Conservation (phyloP, 192 early-diverging fungal species). For the Backusella luteola region DNA sequence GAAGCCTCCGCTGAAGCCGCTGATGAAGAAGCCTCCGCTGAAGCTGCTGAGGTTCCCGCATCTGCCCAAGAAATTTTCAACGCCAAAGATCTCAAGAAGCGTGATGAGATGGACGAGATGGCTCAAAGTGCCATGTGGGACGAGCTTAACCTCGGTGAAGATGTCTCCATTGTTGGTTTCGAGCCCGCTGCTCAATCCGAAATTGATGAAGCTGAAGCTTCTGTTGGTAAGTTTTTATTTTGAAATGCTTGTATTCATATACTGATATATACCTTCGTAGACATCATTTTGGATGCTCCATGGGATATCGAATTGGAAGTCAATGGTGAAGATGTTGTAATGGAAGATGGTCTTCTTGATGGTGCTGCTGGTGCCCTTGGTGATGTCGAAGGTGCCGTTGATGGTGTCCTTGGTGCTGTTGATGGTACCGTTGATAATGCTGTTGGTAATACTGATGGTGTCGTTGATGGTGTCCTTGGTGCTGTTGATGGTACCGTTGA, state of each 20-base stretch:
- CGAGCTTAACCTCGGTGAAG: neutral
- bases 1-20: neutral
- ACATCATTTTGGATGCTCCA: neutral
- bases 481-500: no score
- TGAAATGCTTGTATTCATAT: neutral
- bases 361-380: neutral
- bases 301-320: neutral
- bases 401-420: no score
- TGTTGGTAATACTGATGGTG: neutral
- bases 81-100: slow-evolving; percentile 4
- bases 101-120: neutral
- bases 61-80: neutral
- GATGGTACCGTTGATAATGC: no score
- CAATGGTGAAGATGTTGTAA: neutral
- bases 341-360: neutral
- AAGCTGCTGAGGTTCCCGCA: neutral
- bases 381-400: neutral
- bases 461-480: neutral
- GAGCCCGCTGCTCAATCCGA: neutral
- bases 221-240: neutral
- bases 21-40: neutral
- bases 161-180: neutral
- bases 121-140: neutral
- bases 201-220: neutral
- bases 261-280: neutral